Conservation (phyloP, 805 yeast species). For the Schwanniomyces sp. region DNA sequence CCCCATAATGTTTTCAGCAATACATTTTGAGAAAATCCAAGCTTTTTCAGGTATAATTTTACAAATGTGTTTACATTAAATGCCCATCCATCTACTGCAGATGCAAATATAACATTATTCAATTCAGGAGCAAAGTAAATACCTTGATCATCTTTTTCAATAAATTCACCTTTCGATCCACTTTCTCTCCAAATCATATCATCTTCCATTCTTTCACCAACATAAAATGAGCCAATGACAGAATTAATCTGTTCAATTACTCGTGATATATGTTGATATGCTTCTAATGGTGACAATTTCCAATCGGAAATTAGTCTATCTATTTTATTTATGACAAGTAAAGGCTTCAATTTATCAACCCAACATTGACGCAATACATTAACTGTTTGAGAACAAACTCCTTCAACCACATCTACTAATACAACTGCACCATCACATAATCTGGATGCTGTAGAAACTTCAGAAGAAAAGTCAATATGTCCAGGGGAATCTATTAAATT, state of each 20-base stretch:
- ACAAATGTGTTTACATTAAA: slow-evolving; percentile 88
- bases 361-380: slow-evolving; percentile 94
- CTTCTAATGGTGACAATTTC: slow-evolving; percentile 79
- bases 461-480: slow-evolving; percentile 96
- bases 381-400: slow-evolving; percentile 96
- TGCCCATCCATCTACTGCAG: slow-evolving; percentile 98
- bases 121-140: slow-evolving; percentile 84
- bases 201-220: slow-evolving; percentile 90
- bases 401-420: slow-evolving; percentile 95
- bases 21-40: slow-evolving; percentile 79
- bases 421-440: slow-evolving; percentile 97
- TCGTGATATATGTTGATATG: slow-evolving; percentile 74
- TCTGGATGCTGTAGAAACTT: slow-evolving; percentile 93
- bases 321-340: slow-evolving; percentile 85
- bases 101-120: slow-evolving; percentile 87
- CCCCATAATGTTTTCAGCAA: slow-evolving; percentile 94
- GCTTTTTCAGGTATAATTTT: slow-evolving; percentile 75
- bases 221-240: slow-evolving; percentile 87
- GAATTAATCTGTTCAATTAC: slow-evolving; percentile 93
- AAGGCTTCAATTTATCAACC: slow-evolving; percentile 87
- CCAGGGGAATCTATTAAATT: slow-evolving; percentile 98
- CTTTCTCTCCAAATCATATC: slow-evolving; percentile 76
- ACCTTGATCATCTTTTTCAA: slow-evolving; percentile 77
- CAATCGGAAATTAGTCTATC: slow-evolving; percentile 84
- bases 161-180: slow-evolving; percentile 56